Conservation (phyloP, 2,329 filamentous ascomycete species). For the Helotiales sp. region DNA sequence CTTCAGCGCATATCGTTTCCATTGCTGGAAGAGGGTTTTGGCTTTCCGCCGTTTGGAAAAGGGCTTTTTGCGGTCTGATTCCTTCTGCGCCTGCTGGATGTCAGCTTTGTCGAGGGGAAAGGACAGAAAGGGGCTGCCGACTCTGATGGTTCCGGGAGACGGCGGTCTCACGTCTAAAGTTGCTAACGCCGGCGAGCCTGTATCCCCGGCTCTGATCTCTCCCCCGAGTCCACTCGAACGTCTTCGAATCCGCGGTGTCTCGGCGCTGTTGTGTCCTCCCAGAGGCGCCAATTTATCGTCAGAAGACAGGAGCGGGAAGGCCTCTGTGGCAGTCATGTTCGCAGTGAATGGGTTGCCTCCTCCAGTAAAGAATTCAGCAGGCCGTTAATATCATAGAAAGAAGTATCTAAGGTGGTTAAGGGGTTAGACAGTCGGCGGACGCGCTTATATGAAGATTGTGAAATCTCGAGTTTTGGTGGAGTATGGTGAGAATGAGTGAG, state of each 20-base stretch:
- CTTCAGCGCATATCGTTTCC: constrained; percentile 52
- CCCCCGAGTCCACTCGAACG: constrained; percentile 55
- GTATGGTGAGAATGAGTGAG: background rate
- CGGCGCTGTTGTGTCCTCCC: constrained; percentile 25
- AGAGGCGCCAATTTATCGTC: constrained; percentile 36
- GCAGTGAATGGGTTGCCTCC: background rate
- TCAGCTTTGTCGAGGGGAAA: constrained; percentile 16
- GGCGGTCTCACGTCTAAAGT: constrained; percentile 46
- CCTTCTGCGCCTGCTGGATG: constrained; percentile 37
- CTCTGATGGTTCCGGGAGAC: constrained; percentile 31
- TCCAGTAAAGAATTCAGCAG: constrained; percentile 9
- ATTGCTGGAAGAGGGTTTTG: constrained; percentile 52
- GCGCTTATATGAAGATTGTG: constrained; percentile 6
- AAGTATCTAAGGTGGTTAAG: constrained; percentile 5
- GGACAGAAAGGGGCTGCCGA: constrained; percentile 18
- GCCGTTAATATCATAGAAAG: constrained; percentile 3
- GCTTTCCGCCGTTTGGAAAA: constrained; percentile 44
- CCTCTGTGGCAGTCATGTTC: constrained; percentile 34
- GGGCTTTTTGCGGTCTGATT: constrained; percentile 41
- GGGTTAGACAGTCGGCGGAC: background rate
- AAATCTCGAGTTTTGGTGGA: constrained; percentile 1
- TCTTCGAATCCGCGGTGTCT: constrained; percentile 45
- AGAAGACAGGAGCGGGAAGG: constrained; percentile 38
- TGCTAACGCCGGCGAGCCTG: constrained; percentile 54
- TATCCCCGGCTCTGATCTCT: constrained; percentile 56